Evolutionary conservation across 2,329 filamentous ascomycete species (phyloP), one percentile per base, ranked within the genome.

Genomic region (Myriosclerotinia duriaeana): DNA sequence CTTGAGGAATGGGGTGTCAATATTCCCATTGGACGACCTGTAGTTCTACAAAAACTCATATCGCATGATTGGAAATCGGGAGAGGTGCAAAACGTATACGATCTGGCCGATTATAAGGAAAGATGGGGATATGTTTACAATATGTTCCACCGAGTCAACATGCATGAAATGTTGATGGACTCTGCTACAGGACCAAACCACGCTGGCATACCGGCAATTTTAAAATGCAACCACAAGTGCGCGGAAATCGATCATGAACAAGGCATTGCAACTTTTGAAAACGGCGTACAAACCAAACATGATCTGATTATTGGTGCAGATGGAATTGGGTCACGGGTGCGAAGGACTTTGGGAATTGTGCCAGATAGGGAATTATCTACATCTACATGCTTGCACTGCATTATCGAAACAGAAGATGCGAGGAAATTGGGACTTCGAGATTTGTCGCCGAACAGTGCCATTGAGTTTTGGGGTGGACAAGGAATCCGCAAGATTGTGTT

Each of bases 31-130:
- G 88, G 87, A 11, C 84, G 89, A 66, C 87, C 87, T 0, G 88
- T 91, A 1, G 78, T 90, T 1, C 77, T 91, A 59, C 81, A 81
- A 76, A 87, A 87, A 72, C 81, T 91, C 63, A 90, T 91, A 78
- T 89, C 87, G 74, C 83, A 85, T 4, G 87, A 90, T 76, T 91
- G 88, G 88, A 83, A 84, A 74, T 90, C 87, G 0, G 88, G 88
- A 0, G 84, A 89, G 76, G 83, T 85, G 0, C 82, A 87, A 34
- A 89, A 83, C 70, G 84, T 87, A 0, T 89, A 88, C 71, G 82
- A 85, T 71, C 76, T 91, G 22, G 82, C 78, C 14, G 87, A 90
- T 72, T 90, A 90, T 66, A 83, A 90, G 76, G 74, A 85, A 77
- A 80, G 79, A 64, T 90, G 87, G 87, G 64, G 50, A 48, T 65